Percentiles rank a stretch among this genome's conserved stretches.
Conservation (phyloP, 2,329 filamentous ascomycete species). For the Hirsutella rhossiliensis region DNA sequence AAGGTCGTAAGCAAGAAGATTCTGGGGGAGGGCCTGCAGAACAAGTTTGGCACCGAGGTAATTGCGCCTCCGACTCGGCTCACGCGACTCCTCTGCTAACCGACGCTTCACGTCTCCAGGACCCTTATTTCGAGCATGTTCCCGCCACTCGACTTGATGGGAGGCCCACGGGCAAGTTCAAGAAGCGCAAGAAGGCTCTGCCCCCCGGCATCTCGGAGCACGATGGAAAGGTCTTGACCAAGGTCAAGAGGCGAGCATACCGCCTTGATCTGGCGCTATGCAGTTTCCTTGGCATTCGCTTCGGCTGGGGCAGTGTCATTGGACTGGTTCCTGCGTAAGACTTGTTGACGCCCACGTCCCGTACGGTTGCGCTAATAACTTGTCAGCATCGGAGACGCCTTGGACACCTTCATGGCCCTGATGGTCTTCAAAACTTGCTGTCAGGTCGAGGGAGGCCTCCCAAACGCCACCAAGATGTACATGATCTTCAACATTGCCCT, state of each 20-base stretch:
- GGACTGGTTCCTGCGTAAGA: conserved; percentile 71
- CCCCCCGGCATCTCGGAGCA: conserved; percentile 73
- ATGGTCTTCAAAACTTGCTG: conserved; percentile 63
- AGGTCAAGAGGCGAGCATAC: conserved; percentile 77
- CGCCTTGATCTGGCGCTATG: conserved; percentile 76
- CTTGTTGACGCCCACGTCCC: neutral
- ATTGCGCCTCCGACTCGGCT: conserved; percentile 2
- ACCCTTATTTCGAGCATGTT: conserved; percentile 81
- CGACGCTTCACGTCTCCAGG: conserved; percentile 36
- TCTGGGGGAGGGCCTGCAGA: conserved; percentile 41
- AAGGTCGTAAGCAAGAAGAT: conserved; percentile 46
- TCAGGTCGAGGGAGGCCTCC: conserved; percentile 67
- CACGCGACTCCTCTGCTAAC: conserved; percentile 10
- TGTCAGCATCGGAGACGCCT: conserved; percentile 58
- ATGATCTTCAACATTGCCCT: conserved; percentile 75
- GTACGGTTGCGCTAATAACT: neutral
- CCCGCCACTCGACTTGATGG: conserved; percentile 59
- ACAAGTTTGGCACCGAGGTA: conserved; percentile 47
- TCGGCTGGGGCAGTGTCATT: conserved; percentile 84
- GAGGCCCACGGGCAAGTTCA: conserved; percentile 55
- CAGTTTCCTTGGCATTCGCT: conserved; percentile 66
- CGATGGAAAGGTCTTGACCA: conserved; percentile 72
- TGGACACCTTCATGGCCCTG: conserved; percentile 62
- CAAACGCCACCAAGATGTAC: conserved; percentile 41
- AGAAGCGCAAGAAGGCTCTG: conserved; percentile 75